These are phyloP conservation scores for Ziziphus jujuba DNA, from an alignment of 306 rosid genomes.

Conservation along the genomic window DNA sequence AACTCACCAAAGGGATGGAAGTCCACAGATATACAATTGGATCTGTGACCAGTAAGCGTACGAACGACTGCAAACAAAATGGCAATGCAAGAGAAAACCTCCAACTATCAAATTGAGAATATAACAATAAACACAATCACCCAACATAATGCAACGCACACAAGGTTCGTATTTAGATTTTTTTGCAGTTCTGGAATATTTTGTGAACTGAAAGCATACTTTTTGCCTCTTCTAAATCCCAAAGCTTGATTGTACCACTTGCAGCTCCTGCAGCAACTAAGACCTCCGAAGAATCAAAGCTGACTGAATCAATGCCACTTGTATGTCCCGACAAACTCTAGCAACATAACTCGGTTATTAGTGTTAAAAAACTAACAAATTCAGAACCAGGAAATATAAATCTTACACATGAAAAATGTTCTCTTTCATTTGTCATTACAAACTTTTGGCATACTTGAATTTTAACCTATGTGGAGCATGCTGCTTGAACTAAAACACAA, in stretches of 20 bases:
- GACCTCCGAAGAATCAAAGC: constrained; percentile 96
- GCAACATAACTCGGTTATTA: constrained; percentile 32
- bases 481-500: constrained; percentile 4
- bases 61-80: constrained; percentile 77
- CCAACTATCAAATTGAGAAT: constrained; percentile 3
- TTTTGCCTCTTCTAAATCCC: constrained; percentile 99
- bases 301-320: constrained; percentile 96
- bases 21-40: constrained; percentile 94
- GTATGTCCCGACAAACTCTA: constrained; percentile 98
- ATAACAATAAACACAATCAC: neutral
- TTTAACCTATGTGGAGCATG: neutral
- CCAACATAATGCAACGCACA: constrained; percentile 2
- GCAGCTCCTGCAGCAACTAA: constrained; percentile 99
- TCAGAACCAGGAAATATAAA: neutral
- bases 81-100: constrained; percentile 15
- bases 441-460: neutral
- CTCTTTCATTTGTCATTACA: neutral
- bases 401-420: neutral
- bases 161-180: neutral
- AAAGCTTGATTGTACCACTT: constrained; percentile 95
- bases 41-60: constrained; percentile 96
- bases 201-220: constrained; percentile 55
- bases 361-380: constrained; percentile 11
- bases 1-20: constrained; percentile 99
- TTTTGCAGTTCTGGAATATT: constrained; percentile 19